Evolutionary conservation across 2,329 filamentous ascomycete genomes (phyloP).

Genomic region (Cercospora zeae-maydis): DNA sequence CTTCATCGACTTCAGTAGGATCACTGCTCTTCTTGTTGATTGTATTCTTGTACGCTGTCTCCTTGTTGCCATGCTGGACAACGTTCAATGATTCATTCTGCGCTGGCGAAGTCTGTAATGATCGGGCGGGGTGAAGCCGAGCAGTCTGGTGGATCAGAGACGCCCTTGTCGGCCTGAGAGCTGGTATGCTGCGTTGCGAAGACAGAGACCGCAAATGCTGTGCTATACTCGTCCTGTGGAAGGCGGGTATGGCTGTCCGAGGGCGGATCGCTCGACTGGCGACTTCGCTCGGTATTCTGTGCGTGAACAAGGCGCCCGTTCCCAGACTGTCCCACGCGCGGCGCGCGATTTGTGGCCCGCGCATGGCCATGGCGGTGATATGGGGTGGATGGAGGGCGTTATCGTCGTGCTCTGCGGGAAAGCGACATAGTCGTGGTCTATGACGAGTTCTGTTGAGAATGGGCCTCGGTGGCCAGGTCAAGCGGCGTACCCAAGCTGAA

Average conservation of each 20-base stretch:
- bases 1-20: slow-evolving; percentile 39
- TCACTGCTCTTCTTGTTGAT: slow-evolving; percentile 22
- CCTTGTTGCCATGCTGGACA: slow-evolving; percentile 14
- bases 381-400: background rate
- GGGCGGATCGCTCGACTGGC: background rate
- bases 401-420: slow-evolving; percentile 3
- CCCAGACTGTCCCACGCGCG: slow-evolving; percentile 35
- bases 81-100: slow-evolving; percentile 17
- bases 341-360: slow-evolving; percentile 25
- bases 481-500: background rate
- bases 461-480: background rate
- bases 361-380: slow-evolving; percentile 19
- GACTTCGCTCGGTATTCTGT: slow-evolving; percentile 30
- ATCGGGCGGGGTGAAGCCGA: slow-evolving; percentile 7
- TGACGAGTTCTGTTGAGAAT: slow-evolving; percentile 13
- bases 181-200: slow-evolving; percentile 8
- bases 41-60: slow-evolving; percentile 21
- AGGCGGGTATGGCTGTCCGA: background rate
- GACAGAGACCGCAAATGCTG: slow-evolving; percentile 23
- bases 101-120: slow-evolving; percentile 23
- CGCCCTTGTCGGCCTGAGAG: slow-evolving; percentile 15
- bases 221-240: background rate
- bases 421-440: slow-evolving; percentile 14
- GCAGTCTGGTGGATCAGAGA: slow-evolving; percentile 9
- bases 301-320: slow-evolving; percentile 36